Conservation (phyloP, 148 eudicot genomes). For the Rhododendron williamsianum region DNA sequence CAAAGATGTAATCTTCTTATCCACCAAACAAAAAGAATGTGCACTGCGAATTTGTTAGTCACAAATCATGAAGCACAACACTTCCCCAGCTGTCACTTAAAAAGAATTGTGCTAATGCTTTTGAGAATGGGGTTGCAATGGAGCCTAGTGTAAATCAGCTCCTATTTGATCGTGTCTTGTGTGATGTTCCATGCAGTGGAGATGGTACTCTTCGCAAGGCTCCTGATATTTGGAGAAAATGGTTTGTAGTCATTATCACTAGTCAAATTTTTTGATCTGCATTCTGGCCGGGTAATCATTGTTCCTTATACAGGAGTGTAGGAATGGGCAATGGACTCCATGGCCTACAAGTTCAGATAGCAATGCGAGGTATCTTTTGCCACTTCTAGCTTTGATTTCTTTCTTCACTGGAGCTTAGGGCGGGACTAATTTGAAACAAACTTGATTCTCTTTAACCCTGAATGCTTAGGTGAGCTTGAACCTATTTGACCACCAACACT, state of each 20-base stretch:
- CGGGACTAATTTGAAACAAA: background rate
- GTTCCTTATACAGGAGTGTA: conserved; percentile 47
- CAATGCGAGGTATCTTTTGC: conserved; percentile 75
- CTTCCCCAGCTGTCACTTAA: conserved; percentile 86
- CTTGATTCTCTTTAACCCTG: background rate
- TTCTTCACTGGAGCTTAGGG: background rate
- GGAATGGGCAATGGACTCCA: conserved; percentile 96
- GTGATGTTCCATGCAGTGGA: conserved; percentile 99
- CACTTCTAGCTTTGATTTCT: conserved; percentile 1
- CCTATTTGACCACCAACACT: background rate
- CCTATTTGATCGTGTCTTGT: conserved; percentile 87
- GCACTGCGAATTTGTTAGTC: conserved; percentile 92
- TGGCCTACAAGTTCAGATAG: conserved; percentile 81
- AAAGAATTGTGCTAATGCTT: conserved; percentile 36
- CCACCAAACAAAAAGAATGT: conserved; percentile 98
- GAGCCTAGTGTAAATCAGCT: conserved; percentile 54
- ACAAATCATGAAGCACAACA: conserved; percentile 98
- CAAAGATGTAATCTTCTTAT: conserved; percentile 99
- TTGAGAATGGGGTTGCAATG: conserved; percentile 30
- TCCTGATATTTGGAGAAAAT: conserved; percentile 98
- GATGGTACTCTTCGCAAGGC: conserved; percentile 99
- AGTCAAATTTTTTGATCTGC: background rate
- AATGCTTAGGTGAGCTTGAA: background rate
- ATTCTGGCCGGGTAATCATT: conserved; percentile 12
- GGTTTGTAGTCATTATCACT: conserved; percentile 33